Evolutionary conservation across 192 early-diverging fungal species (phyloP), one percentile per base, ranked within the genome.

Genomic region (Backusella luteola): DNA sequence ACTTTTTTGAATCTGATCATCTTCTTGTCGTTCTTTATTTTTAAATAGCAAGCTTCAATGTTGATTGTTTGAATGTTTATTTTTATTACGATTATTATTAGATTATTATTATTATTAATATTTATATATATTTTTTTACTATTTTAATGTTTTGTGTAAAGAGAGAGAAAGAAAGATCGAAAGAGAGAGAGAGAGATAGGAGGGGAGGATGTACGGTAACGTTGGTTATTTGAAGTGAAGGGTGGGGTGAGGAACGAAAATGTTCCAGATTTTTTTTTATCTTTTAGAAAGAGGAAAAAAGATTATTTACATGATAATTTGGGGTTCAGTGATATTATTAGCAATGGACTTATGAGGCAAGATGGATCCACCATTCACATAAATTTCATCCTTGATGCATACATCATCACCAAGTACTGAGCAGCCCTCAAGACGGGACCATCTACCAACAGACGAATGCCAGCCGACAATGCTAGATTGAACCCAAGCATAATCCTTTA

Each of bases 381-480:
- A 98, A 69, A 97, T 84, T 82, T 98, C 98, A 81, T 97, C 96
- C 46, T 89, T 85, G 63, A 99, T 90, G 69, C 95, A 93, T 21
- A 99, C 98, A 85, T 99, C 96, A 76, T 98, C 98, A 75, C 98
- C 98, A 52, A 98, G 87, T 34, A 99, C 98, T n/a, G 94, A 92
- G 21, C 92, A 91, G 67, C 94, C 94, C 83, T 99, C 98, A 70
- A 98, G 84, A 59, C 98, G 94, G 34, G 95, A 84, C 98, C 98
- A 99, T 74, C 92, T 89, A 21, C 98, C 98, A n/a, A 99, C 89
- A 66, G 94, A 93, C 70, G 94, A 96, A 85, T 95, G 92, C 98
- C 97, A 99, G 69, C 97, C 98, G 71, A 99, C 85, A 82, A 99
- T 99, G 69, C 92, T 89, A 80, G 87, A 91, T 73, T 93, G 87